phyloP scores from a whole-genome alignment of 176 grass and related monocot species.

The Oryza longistaminata region DNA sequence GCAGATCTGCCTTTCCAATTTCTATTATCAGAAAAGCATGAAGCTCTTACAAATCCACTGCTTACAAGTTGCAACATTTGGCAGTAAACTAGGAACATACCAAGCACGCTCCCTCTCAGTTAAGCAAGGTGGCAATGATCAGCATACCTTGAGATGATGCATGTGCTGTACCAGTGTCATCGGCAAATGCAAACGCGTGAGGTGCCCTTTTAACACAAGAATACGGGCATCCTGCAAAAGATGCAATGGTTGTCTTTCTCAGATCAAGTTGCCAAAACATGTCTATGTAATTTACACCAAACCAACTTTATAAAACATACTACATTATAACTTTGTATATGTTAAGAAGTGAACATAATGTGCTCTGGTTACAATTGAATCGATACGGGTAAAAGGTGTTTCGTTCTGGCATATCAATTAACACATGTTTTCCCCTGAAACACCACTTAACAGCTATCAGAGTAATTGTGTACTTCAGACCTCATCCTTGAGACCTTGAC shows the following conservation, averaged over 20 bases:
- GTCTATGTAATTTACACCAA: neutral
- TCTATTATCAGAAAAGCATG: too few species aligned
- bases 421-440: neutral
- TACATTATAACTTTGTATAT: neutral
- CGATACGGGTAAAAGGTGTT: neutral
- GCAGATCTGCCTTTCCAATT: too few species aligned
- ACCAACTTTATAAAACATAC: neutral
- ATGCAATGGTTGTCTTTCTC: constrained; percentile 22
- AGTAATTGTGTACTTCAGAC: constrained; percentile 1
- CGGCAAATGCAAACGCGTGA: constrained; percentile 70
- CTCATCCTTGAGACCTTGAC: constrained; percentile 16
- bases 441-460: neutral
- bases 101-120: neutral
- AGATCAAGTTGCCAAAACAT: constrained; percentile 27
- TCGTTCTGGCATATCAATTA: neutral
- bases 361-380: neutral
- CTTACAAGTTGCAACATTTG: neutral
- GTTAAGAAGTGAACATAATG: neutral
- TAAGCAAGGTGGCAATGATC: neutral
- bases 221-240: constrained; percentile 82
- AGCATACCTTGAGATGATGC: constrained; percentile 74
- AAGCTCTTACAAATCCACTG: neutral
- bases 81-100: neutral
- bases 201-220: constrained; percentile 93
- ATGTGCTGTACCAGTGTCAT: constrained; percentile 62